These are phyloP conservation scores for Wickerhamomyces queroliae DNA, from an alignment of 805 yeast species.

Conservation along the genomic window DNA sequence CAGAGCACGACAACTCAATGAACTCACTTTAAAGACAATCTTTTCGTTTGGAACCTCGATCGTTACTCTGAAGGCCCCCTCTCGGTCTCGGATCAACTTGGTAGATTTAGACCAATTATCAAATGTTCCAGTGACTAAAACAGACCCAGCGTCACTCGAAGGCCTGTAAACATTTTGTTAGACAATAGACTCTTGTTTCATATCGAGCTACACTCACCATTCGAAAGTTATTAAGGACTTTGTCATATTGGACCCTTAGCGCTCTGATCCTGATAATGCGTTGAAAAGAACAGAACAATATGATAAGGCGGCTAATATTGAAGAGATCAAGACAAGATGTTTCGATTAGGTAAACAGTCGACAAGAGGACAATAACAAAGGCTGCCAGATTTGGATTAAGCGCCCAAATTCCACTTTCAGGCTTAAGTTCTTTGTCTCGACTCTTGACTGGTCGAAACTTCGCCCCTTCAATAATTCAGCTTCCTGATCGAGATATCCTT, in stretches of 20 bases:
- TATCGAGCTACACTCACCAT: constrained; percentile 4
- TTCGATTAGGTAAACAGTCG: no score
- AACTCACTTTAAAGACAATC: constrained; percentile 36
- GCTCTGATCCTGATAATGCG: no score
- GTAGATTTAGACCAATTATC: constrained; percentile 50
- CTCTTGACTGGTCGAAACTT: no score
- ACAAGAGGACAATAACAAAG: no score
- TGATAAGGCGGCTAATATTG: no score
- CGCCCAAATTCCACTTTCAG: no score
- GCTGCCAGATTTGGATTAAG: no score
- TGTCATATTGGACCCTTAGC: neutral
- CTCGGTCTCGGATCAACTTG: constrained; percentile 31
- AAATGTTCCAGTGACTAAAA: constrained; percentile 55
- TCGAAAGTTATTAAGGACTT: constrained; percentile 5
- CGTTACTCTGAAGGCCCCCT: constrained; percentile 38
- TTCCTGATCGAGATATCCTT: no score
- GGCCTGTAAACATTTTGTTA: constrained; percentile 23
- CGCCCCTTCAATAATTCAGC: no score
- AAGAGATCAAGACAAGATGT: no score
- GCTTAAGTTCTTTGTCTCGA: no score
- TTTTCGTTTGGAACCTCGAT: constrained; percentile 34
- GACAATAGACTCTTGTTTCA: neutral
- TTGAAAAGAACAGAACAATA: no score
- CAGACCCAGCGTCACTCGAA: constrained; percentile 25
- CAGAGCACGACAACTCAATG: neutral